Evolutionary conservation across 2,329 filamentous ascomycete genomes (phyloP), one percentile per base, ranked within the genome.

Genomic region (Berkeleyomyces rouxiae): DNA sequence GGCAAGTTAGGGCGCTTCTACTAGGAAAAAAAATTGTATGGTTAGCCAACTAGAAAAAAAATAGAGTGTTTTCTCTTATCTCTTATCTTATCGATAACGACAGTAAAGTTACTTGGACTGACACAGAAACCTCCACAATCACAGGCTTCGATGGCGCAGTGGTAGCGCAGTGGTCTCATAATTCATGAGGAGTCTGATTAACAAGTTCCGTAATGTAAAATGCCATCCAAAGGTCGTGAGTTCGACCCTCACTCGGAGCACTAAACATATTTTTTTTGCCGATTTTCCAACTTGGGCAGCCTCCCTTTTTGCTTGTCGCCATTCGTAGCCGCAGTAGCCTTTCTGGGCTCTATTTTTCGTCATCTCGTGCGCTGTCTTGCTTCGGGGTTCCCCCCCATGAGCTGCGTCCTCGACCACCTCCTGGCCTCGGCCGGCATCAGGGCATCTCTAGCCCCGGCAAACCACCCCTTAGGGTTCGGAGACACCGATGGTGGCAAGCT

Each of bases 181-280:
- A 64, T 60, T 63, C 46, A 63, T 63, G 58, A 63, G 62, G 62
- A 63, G 62, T 58, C 59, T 63, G 58, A 47, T 57, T n/a, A 11
- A 40, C n/a, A 31, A 47, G 5, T 43, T 59, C 55, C 58, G 40
- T 6, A 16, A 57, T 58, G 58, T 49, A 64, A 59, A 59, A 59
- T 64, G 60, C 60, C 63, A 66, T 66, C 63, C 63, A 62, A 64
- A 66, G 65, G 61, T 64, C 63, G 62, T 63, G 65, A 66, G 65
- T 66, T 64, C 65, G 65, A 64, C 60, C 63, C 65, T 64, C 65
- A 66, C 62, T 62, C 63, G 62, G 65, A 62, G 63, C 65, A 66
- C 43, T 4, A 31, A 23, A 39, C 47, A 23, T 42, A 39, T 39
- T 61, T 61, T 51, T 59, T 53, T 55, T 55, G 16, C 11, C 33